Conservation (phyloP, 371 early-diverging fungal species). For the Mortierella sp. region DNA sequence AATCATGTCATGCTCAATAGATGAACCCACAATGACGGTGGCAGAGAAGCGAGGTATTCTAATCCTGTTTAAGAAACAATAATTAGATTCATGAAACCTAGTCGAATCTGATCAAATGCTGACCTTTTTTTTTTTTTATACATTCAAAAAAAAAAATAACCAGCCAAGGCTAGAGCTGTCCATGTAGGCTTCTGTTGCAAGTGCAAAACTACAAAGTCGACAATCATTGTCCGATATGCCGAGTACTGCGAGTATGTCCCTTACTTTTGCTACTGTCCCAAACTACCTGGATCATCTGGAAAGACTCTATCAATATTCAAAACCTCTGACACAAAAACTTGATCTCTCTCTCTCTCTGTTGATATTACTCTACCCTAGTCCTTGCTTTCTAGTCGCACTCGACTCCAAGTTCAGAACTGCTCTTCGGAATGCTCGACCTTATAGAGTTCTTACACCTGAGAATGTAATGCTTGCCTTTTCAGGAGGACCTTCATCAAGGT, state of each 20-base stretch:
- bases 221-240: conserved; percentile 77
- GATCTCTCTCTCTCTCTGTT: not conserved
- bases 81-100: not conserved
- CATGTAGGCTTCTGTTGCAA: conserved; percentile 73
- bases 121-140: not conserved
- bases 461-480: conserved; percentile 85
- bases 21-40: conserved; percentile 51
- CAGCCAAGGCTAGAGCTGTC: conserved; percentile 45
- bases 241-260: conserved; percentile 79
- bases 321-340: not conserved
- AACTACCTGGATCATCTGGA: not conserved
- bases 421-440: conserved; percentile 62
- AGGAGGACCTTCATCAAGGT: conserved; percentile 88
- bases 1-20: conserved; percentile 53
- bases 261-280: not conserved
- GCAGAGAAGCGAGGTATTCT: conserved; percentile 50
- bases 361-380: conserved; percentile 37
- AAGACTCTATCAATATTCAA: not conserved
- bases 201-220: conserved; percentile 77
- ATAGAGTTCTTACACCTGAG: conserved; percentile 51
- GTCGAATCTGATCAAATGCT: not conserved
- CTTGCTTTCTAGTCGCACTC: conserved; percentile 74
- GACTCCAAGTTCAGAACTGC: conserved; percentile 78
- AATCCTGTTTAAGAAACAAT: not conserved
- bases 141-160: not conserved